Base-by-base conservation (phyloP, 129 eudicot species). In the Heracleum sosnowskyi region DNA sequence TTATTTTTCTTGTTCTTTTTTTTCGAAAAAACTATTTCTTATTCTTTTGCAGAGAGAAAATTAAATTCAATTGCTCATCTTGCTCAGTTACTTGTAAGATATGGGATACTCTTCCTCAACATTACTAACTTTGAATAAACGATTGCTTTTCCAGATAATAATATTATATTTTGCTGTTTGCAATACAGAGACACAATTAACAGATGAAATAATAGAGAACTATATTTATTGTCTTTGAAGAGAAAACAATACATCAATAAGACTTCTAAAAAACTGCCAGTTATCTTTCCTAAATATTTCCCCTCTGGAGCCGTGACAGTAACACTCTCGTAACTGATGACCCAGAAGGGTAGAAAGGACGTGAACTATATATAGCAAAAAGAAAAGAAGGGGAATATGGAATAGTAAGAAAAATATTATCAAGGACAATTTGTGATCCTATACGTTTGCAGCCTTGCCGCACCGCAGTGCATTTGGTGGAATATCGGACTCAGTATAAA, bases 401-500 rank as follows among this genome's bases (percentile, higher is more conserved):
- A 8, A 71, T 31, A 7, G 26, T 36, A 12, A 77, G 41, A 78
- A 72, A 40, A 26, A 45, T 74, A 62, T 47, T 13, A 69, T 66
- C 51, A 77, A 62, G 18, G 76, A 74, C 64, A 41, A 5, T 44
- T 45, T 2, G 46, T 82, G 41, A 51, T 82, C 74, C 76, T 76
- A 10, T 74, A 69, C 49, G 45, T 86, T 80, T 80, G 82, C 80
- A 33, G 89, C 93, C 82, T 83, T 89, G 42, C 98, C 97, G 78
- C 98, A 93, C 42, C 77, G 91, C 42, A 91, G 64, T 33, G 88
- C 90, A 72, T 93, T 93, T 29, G 53, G 53, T 16, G 98, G 98
- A 24, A 89, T 71, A 20, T 88, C 93, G 42, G 78, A 77, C 81
- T 93, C 98, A 0, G 93, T 89, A 26, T 2, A 77, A 4, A 79